Evolutionary conservation across 495 filamentous ascomycete species (phyloP).

Genomic region (Rhypophila decipiens): DNA sequence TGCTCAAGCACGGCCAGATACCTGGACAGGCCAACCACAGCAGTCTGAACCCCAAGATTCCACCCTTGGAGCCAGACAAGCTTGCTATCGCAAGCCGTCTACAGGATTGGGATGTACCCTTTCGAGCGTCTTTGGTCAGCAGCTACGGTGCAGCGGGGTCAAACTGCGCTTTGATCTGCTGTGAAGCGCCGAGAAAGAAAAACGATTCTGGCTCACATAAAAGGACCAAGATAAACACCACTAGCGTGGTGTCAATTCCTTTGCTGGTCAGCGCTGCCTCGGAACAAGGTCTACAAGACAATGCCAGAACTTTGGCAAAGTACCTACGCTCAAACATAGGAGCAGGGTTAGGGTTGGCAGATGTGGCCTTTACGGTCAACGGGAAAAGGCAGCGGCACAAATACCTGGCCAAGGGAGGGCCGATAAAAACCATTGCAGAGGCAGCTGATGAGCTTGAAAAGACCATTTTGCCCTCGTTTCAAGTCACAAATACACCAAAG

Average conservation of each 20-base stretch:
- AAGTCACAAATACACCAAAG: conserved; percentile 31
- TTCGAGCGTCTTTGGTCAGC: conserved; percentile 49
- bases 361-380: background rate
- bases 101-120: conserved; percentile 50
- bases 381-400: background rate
- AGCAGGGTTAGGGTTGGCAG: too few species aligned
- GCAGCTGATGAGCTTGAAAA: conserved; percentile 19
- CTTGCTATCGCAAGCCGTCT: conserved; percentile 64
- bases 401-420: background rate
- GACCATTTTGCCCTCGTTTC: conserved; percentile 38
- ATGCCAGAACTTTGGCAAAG: background rate
- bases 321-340: background rate
- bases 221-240: too few species aligned
- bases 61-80: conserved; percentile 41
- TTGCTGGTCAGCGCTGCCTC: background rate
- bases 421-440: conserved; percentile 36
- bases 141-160: conserved; percentile 60
- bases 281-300: background rate
- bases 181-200: too few species aligned
- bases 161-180: conserved; percentile 51
- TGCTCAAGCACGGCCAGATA: conserved; percentile 73
- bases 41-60: conserved; percentile 66
- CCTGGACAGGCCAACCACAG: conserved; percentile 74
- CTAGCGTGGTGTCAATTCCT: conserved; percentile 6
- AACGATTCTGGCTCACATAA: too few species aligned